Percentiles rank a stretch among this genome's conserved stretches.
phyloP scores from a whole-genome alignment of 2,329 filamentous ascomycete species.

The Pseudogymnoascus sp. region DNA sequence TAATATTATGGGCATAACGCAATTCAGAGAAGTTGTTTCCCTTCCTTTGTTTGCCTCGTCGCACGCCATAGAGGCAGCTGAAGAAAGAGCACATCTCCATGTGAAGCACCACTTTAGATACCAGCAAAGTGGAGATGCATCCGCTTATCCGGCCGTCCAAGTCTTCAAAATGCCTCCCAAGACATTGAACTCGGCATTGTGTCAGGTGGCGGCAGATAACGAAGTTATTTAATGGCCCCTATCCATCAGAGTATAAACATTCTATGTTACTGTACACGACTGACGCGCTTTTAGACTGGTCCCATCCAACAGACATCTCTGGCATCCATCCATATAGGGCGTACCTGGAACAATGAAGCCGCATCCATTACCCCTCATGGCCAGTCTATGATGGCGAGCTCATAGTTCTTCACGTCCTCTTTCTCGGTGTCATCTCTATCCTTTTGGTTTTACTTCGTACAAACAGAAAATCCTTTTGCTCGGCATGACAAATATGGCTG shows the following conservation, averaged over 20 bases:
- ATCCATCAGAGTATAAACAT: background rate
- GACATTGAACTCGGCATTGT: background rate
- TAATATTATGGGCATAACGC: background rate
- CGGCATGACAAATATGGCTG: conserved; percentile 6
- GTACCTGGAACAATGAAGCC: background rate
- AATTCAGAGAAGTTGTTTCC: background rate
- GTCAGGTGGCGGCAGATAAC: background rate
- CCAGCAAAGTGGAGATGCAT: conserved; percentile 1
- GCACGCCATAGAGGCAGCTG: background rate
- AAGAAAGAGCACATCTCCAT: background rate
- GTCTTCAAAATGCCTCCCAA: background rate
- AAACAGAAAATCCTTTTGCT: background rate
- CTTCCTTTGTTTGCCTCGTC: background rate
- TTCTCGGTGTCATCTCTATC: background rate
- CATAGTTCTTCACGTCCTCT: background rate
- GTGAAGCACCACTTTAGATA: background rate
- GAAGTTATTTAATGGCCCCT: background rate
- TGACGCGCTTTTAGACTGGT: background rate
- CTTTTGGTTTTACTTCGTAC: background rate
- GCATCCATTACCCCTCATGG: background rate
- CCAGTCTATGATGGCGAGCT: background rate
- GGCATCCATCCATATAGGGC: background rate
- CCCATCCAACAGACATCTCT: background rate
- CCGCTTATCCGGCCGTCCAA: background rate
- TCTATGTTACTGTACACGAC: background rate